These are phyloP conservation scores for Lactarius hengduanensis DNA, from an alignment of 768 basidiomycete species.

Conservation along the genomic window DNA sequence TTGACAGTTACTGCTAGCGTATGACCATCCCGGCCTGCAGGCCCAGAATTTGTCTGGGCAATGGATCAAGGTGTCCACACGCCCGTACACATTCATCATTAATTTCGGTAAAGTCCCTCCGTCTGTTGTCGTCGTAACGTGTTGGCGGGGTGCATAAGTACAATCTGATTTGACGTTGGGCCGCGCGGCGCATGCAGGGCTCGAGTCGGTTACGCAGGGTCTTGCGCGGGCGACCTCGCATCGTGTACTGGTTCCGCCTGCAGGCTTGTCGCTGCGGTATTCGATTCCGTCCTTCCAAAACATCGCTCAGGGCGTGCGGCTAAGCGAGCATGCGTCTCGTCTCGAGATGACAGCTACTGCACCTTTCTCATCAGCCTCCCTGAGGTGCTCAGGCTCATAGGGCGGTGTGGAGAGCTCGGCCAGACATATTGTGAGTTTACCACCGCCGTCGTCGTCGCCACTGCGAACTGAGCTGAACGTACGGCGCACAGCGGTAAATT, in stretches of 20 bases:
- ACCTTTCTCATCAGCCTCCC: slow-evolving; percentile 23
- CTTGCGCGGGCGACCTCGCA: slow-evolving; percentile 80
- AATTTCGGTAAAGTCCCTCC: slow-evolving; percentile 65
- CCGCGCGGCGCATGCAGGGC: slow-evolving; percentile 41
- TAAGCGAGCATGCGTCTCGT: slow-evolving; percentile 42
- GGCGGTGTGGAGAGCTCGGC: slow-evolving; percentile 52
- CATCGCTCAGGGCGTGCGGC: slow-evolving; percentile 55
- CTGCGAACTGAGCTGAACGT: too few relatives aligned
- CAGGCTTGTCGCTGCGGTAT: slow-evolving; percentile 60
- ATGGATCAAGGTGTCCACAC: slow-evolving; percentile 82
- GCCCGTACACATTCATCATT: slow-evolving; percentile 77
- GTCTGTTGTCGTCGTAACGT: background rate
- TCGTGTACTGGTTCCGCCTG: slow-evolving; percentile 66
- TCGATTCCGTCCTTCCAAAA: slow-evolving; percentile 88
- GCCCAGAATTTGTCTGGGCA: slow-evolving; percentile 78
- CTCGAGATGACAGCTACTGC: background rate
- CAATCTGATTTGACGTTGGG: background rate
- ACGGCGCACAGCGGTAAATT: slow-evolving; percentile 65
- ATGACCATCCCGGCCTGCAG: slow-evolving; percentile 72
- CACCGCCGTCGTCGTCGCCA: background rate
- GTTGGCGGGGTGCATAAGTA: background rate
- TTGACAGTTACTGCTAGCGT: slow-evolving; percentile 71
- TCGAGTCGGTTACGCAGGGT: slow-evolving; percentile 75
- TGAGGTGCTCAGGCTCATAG: slow-evolving; percentile 60
- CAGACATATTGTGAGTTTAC: slow-evolving; percentile 60